Percentiles rank a stretch among this genome's conserved stretches.
Conservation (phyloP, 306 rosid species). For the Corylus avellana region DNA sequence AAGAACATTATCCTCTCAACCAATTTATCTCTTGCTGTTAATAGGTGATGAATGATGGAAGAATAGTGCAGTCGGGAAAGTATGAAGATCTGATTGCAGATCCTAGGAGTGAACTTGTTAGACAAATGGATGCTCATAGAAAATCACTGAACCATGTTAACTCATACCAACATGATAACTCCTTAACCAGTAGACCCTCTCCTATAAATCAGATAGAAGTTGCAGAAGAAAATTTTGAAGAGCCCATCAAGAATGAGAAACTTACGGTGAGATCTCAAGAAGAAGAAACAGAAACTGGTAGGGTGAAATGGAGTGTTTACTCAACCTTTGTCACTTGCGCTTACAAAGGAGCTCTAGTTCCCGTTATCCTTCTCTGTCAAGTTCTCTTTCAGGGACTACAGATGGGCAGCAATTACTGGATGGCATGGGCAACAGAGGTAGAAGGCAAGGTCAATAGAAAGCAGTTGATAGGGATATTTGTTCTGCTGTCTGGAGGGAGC, state of each 20-base stretch:
- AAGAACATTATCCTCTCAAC: not conserved
- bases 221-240: slow-evolving; percentile 43
- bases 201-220: slow-evolving; percentile 57
- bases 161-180: slow-evolving; percentile 46
- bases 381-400: slow-evolving; percentile 77
- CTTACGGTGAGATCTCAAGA: slow-evolving; percentile 45
- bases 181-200: slow-evolving; percentile 34
- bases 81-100: slow-evolving; percentile 66
- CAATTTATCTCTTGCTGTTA: slow-evolving; percentile 13
- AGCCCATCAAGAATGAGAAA: slow-evolving; percentile 34
- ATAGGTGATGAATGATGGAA: slow-evolving; percentile 83
- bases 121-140: slow-evolving; percentile 81
- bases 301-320: slow-evolving; percentile 89
- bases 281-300: slow-evolving; percentile 78
- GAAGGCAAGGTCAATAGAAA: slow-evolving; percentile 44
- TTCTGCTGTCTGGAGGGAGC: slow-evolving; percentile 77
- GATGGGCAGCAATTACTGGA: slow-evolving; percentile 94
- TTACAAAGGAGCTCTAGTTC: slow-evolving; percentile 79
- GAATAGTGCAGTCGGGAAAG: slow-evolving; percentile 66
- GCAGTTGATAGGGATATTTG: slow-evolving; percentile 55
- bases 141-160: slow-evolving; percentile 61
- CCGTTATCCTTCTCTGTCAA: slow-evolving; percentile 82
- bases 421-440: slow-evolving; percentile 84
- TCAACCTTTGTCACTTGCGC: slow-evolving; percentile 75
- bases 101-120: slow-evolving; percentile 58